Base-by-base conservation (phyloP, 768 basidiomycete species). In the Boletus coccyginus region DNA sequence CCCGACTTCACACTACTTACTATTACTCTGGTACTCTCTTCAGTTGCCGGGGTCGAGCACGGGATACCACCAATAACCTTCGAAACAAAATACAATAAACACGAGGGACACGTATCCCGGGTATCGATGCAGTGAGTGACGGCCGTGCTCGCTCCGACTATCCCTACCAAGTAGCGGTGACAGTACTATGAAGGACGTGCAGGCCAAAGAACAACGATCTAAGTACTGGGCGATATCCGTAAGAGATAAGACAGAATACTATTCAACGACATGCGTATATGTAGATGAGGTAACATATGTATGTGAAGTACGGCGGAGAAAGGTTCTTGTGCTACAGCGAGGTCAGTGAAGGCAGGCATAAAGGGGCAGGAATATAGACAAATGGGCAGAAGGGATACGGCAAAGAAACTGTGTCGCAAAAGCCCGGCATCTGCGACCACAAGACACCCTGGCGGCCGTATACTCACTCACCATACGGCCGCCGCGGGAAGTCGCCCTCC, bases 401-500 rank as follows among this genome's bases (percentile, higher is more conserved):
- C 3, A 33, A 40, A 11, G 31, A 29, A 19, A 46, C 33, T 38
- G 44, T 19, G 33, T 43, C 47, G 27, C 44, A 47, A 40, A 38
- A 17, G 35, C 33, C 39, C 46, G 24, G n/a, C 33, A 46, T 50
- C 54, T 16, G 19, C n/a, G n/a, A n/a, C n/a, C 31, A 35, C 21
- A 17, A 16, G 5, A 14, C 35, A 53, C 31, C 9, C 27, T 1
- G 32, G 16, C n/a, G 3, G 27, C 40, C 36, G 13, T 31, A 6
- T 29, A 24, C 41, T 50, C 35, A 61, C 54, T 53, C 59, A 58
- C 43, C 48, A 16, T 53, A 47, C 46, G n/a, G 45, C 9, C 57
- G 46, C 43, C 52, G 55, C 36, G 46, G 52, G 14, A 61, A 57
- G n/a, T 71, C 66, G 19, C 69, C 69, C 39, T 66, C 66, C 1